phyloP scores from a whole-genome alignment of 2,329 filamentous ascomycete genomes.

The Stromatinia cepivora region DNA sequence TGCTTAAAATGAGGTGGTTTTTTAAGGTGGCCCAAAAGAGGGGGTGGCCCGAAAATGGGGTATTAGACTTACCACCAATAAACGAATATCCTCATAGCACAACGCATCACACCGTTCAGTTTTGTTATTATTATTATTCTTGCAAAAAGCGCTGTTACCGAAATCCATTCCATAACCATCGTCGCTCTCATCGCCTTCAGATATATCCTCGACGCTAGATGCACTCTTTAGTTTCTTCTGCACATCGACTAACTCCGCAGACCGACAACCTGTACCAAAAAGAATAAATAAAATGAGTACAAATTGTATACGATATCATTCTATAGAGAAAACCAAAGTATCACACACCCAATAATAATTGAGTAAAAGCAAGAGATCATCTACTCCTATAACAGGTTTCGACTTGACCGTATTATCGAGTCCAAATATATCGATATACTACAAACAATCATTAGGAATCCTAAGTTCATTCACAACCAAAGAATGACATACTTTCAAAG shows the following conservation, averaged over 20 bases:
- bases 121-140: too few species aligned
- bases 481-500: constrained; percentile 23
- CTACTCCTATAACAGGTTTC: constrained; percentile 25
- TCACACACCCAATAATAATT: constrained; percentile 28
- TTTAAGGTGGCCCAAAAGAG: too few species aligned
- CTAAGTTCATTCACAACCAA: constrained; percentile 17
- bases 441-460: constrained; percentile 12
- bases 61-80: too few species aligned
- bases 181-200: not conserved
- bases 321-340: constrained; percentile 33
- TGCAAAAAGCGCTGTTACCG: not conserved
- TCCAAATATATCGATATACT: constrained; percentile 23
- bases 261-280: constrained; percentile 29
- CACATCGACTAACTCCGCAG: constrained; percentile 34
- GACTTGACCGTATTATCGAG: constrained; percentile 23
- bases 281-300: constrained; percentile 28
- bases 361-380: constrained; percentile 21
- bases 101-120: too few species aligned
- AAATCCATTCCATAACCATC: not conserved
- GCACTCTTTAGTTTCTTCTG: constrained; percentile 23
- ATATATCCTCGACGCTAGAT: not conserved
- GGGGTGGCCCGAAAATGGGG: too few species aligned
- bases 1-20: too few species aligned
- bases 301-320: constrained; percentile 29
- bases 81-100: too few species aligned